These are phyloP conservation scores for Metschnikowia orientalis DNA, from an alignment of 805 yeast species.

Conservation along the genomic window DNA sequence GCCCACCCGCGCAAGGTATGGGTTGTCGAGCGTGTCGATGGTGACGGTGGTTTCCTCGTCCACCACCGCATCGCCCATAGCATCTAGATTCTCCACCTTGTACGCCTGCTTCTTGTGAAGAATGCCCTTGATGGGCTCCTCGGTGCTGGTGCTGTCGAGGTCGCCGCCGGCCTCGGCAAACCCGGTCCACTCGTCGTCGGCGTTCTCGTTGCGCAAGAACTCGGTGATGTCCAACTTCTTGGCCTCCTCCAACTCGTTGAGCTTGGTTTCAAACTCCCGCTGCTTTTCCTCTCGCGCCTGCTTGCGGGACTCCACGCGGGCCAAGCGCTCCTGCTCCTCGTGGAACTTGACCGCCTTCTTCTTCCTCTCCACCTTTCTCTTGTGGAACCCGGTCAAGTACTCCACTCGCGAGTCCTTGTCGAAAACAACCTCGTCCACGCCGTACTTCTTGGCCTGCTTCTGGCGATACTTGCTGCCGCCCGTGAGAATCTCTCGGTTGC, in stretches of 20 bases:
- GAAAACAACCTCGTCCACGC: constrained; percentile 81
- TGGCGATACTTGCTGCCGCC: constrained; percentile 79
- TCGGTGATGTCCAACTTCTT: constrained; percentile 19
- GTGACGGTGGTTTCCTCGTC: constrained; percentile 46
- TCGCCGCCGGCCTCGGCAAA: constrained; percentile 22
- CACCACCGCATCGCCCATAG: constrained; percentile 35
- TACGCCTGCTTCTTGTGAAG: constrained; percentile 28
- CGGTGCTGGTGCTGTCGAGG: constrained; percentile 8
- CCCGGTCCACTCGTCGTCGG: constrained; percentile 40
- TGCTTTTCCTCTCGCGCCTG: constrained; percentile 67
- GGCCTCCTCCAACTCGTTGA: constrained; percentile 52
- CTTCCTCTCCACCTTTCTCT: constrained; percentile 83
- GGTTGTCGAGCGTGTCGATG: constrained; percentile 55
- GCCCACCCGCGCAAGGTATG: constrained; percentile 30
- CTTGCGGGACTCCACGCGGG: constrained; percentile 72
- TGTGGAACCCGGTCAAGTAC: constrained; percentile 91
- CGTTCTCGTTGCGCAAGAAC: constrained; percentile 16
- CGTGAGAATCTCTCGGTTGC: constrained; percentile 81
- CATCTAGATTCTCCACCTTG: constrained; percentile 24
- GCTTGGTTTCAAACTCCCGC: constrained; percentile 57
- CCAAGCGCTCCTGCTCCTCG: constrained; percentile 72
- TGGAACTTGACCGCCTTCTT: constrained; percentile 76
- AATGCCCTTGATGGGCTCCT: constrained; percentile 16
- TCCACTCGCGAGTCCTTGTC: constrained; percentile 77
- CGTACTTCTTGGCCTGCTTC: constrained; percentile 39